Conservation (phyloP, 192 early-diverging fungal genomes). For the Umbelopsis sp. region DNA sequence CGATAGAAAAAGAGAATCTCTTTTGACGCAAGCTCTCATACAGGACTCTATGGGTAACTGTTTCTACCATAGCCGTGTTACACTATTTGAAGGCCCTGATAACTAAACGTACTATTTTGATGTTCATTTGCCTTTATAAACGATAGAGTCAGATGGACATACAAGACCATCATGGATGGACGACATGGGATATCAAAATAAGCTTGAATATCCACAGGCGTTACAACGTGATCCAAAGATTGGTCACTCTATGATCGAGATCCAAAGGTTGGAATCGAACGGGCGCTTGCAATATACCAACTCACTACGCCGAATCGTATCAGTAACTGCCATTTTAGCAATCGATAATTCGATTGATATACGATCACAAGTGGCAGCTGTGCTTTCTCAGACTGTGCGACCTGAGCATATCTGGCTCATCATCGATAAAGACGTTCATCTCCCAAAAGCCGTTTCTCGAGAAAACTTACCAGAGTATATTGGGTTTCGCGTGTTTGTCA, state of each 20-base stretch:
- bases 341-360: constrained; percentile 5
- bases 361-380: not conserved
- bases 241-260: not conserved
- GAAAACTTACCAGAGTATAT: not conserved
- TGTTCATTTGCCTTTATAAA: not conserved
- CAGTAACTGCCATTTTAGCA: constrained; percentile 7
- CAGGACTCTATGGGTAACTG: not conserved
- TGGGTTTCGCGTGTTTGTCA: not conserved
- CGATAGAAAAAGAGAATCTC: not conserved
- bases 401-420: constrained; percentile 12
- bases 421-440: constrained; percentile 1
- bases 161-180: not conserved
- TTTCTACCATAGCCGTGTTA: not conserved
- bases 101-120: not conserved
- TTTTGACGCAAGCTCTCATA: not conserved
- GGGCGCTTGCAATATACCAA: constrained; percentile 1
- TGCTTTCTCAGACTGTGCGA: constrained; percentile 18
- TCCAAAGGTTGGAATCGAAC: not conserved
- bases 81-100: no score
- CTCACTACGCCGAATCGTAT: not conserved
- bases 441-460: constrained; percentile 1
- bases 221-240: not conserved
- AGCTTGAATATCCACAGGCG: constrained; percentile 15
- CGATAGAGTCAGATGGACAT: not conserved
- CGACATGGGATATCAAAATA: not conserved